Percentiles rank a stretch among this genome's conserved stretches.
phyloP scores from a whole-genome alignment of 1,139 yeast species.

The Eremothecium cymbalariae region DNA sequence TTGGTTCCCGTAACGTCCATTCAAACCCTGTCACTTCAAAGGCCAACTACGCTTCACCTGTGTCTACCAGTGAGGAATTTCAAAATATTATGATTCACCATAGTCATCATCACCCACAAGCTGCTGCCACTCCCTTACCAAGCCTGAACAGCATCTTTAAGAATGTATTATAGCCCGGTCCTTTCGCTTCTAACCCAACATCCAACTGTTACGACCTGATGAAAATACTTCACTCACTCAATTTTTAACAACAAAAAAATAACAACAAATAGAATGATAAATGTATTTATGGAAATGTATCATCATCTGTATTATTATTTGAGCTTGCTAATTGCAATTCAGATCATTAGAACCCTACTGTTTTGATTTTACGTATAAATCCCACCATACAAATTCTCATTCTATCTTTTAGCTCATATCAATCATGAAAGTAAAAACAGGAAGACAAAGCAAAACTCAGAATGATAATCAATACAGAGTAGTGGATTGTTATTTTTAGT shows the following conservation, averaged over 20 bases:
- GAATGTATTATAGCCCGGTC: conserved; percentile 8
- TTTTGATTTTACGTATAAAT: no score
- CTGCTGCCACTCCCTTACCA: conserved; percentile 17
- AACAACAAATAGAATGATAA: conserved; percentile 5
- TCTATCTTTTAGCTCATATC: no score
- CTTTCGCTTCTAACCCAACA: no score
- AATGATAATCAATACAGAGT: no score
- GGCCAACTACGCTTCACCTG: conserved; percentile 1
- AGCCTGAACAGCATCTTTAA: conserved; percentile 25
- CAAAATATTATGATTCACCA: conserved; percentile 5
- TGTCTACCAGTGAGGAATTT: conserved; percentile 1
- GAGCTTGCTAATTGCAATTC: conserved; percentile 3
- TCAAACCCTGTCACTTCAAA: conserved; percentile 6
- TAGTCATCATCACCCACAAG: conserved; percentile 6
- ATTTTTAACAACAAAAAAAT: not conserved
- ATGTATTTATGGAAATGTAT: conserved; percentile 7
- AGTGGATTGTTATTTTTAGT: no score
- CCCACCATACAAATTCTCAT: no score
- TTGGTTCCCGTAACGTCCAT: not conserved
- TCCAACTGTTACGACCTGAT: conserved; percentile 3
- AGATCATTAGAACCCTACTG: no score
- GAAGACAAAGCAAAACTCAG: no score
- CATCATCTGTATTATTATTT: conserved; percentile 5
- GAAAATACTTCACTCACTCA: conserved; percentile 3
- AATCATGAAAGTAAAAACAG: no score